Base-by-base conservation (phyloP, 2,329 filamentous ascomycete genomes). In the Helicocarpus griseus region DNA sequence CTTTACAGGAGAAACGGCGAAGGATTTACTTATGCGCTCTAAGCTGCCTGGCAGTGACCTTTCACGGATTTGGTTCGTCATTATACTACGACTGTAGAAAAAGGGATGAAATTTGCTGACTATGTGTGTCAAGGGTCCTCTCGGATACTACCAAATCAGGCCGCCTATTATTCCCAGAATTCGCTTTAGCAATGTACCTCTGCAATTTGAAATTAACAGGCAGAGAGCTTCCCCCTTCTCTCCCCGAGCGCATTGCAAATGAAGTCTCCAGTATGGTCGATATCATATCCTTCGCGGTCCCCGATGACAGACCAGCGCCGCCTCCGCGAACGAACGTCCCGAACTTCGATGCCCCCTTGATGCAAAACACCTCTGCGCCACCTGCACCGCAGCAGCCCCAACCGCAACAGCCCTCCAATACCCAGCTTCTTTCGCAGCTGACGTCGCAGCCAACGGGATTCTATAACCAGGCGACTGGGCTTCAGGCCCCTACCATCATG, bases 261-360 rank as follows among this genome's bases (percentile, higher is more conserved):
- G 93, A 98, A 69, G 93, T 98, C 17, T 97, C 91, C 3, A 95
- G 93, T 70, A 97, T 98, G 90, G 93, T 98, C 38, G 93, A 98
- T 65, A 98, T 98, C 52, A 98, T 98, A 65, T 95, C 89, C 54
- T 98, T 98, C 66, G 89, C 85, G 59, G 80, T 96, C 22, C 82
- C 81, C 0, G 93, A 98, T 57, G 85, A 91, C 26, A 74, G 73
- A 36, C 74, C 72, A 13, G 60, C 72, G 14, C 68, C 69, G 19
- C 69, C 77, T n/a, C 71, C 74, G 3, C 75, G 75, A 50, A 80
- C 75, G 54, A 90, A 87, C 67, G 81, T 81, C 14, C 84, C 87
- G 1, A 85, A 82, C 60, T 89, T 91, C 63, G 81, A 79, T 63
- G 72, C 79, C 46, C 73, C 77, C 26, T 61, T 77, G 36, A 61